A percentile compares a stretch with the other conserved stretches of the same genome.
phyloP scores from a whole-genome alignment of 345 rosid genomes.

The Eucalyptus lansdowneana region DNA sequence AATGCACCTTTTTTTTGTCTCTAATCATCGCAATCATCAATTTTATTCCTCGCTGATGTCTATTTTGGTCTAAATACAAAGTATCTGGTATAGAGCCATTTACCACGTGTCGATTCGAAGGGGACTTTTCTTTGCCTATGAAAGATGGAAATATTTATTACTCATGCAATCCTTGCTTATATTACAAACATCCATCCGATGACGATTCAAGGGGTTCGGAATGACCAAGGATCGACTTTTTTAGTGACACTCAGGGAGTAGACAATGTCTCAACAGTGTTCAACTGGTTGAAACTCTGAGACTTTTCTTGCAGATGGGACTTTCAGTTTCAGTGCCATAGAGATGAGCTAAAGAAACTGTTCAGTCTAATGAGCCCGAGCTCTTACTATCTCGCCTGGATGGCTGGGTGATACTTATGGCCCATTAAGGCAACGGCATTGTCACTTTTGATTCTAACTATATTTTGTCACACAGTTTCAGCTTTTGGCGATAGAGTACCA shows the following conservation, averaged over 20 bases:
- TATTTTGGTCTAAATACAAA: not conserved
- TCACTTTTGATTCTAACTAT: not conserved
- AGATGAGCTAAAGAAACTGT: not conserved
- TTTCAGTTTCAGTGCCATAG: not conserved
- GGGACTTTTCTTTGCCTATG: not conserved
- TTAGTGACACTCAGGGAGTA: not conserved
- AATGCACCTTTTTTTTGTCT: not conserved
- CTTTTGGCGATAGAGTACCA: not conserved
- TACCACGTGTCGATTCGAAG: not conserved
- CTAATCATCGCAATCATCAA: not conserved
- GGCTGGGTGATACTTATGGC: not conserved
- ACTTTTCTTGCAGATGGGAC: not conserved
- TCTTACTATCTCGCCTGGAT: not conserved
- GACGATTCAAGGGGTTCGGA: not conserved
- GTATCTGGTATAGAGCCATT: not conserved
- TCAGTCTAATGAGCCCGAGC: not conserved
- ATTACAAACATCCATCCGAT: not conserved
- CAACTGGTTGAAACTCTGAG: not conserved
- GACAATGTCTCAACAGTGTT: not conserved
- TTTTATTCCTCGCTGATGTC: not conserved
- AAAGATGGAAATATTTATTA: not conserved
- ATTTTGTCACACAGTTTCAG: not conserved
- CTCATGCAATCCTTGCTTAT: not conserved
- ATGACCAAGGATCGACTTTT: not conserved
- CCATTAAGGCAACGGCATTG: not conserved